Evolutionary conservation across 1,284 basidiomycete genomes (phyloP).

Genomic region (Fomes fomentarius): DNA sequence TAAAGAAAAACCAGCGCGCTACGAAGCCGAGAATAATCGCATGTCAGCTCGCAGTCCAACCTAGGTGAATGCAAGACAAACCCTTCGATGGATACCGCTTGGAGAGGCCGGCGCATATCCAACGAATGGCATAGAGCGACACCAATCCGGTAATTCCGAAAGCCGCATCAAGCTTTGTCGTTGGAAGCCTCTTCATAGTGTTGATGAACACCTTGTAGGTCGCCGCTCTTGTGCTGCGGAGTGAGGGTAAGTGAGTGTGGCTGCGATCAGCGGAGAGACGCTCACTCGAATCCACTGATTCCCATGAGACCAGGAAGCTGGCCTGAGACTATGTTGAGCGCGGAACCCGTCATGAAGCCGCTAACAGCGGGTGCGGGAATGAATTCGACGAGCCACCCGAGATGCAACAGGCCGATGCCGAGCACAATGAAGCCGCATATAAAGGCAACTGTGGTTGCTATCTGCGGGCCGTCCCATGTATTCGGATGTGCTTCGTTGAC

Average conservation of each 20-base stretch:
- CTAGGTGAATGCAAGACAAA: conserved; percentile 33
- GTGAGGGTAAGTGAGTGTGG: background rate
- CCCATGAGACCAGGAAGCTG: conserved; percentile 88
- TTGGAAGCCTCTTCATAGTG: conserved; percentile 81
- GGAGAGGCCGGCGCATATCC: conserved; percentile 58
- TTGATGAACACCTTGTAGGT: conserved; percentile 93
- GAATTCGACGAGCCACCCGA: conserved; percentile 97
- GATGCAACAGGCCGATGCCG: conserved; percentile 86
- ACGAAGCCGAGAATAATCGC: background rate
- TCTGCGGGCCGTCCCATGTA: conserved; percentile 68
- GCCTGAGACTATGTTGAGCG: conserved; percentile 84
- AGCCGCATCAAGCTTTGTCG: conserved; percentile 82
- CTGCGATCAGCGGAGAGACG: conserved; percentile 11
- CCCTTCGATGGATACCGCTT: conserved; percentile 70
- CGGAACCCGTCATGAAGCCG: conserved; percentile 92
- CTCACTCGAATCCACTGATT: conserved; percentile 80
- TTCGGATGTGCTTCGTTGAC: conserved; percentile 58
- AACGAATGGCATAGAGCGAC: conserved; percentile 77
- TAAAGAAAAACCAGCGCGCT: conserved; percentile 82
- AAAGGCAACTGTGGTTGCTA: conserved; percentile 88
- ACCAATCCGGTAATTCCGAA: no score
- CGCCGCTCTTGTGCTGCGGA: conserved; percentile 74
- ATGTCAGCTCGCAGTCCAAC: conserved; percentile 10
- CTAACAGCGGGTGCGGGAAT: conserved; percentile 91
- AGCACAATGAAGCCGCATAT: conserved; percentile 94